Conservation (phyloP, 306 rosid species). For the Pueraria montana region DNA sequence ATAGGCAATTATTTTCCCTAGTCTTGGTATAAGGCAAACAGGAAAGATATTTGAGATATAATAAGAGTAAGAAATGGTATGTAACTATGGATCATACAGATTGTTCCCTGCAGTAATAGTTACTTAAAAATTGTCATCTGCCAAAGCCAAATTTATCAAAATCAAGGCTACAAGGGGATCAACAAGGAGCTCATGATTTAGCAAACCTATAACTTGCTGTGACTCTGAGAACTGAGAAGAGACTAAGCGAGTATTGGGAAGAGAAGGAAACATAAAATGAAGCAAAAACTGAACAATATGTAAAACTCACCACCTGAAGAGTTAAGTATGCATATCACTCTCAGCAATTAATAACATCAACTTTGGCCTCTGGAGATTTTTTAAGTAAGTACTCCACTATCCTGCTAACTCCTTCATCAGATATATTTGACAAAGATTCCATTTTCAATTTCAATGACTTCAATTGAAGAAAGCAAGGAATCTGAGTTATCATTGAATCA, state of each 20-base stretch:
- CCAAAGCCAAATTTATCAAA: background rate
- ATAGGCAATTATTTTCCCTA: background rate
- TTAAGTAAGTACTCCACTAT: slow-evolving; percentile 33
- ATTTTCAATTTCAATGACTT: slow-evolving; percentile 15
- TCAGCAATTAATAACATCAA: slow-evolving; percentile 22
- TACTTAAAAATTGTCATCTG: background rate
- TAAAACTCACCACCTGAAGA: background rate
- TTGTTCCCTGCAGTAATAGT: background rate
- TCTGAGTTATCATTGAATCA: background rate
- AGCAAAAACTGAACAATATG: background rate
- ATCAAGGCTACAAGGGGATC: background rate
- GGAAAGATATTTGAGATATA: too few species aligned
- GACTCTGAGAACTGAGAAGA: background rate
- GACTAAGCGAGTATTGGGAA: background rate
- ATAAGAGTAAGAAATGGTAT: too few species aligned
- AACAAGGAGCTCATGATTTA: slow-evolving; percentile 21
- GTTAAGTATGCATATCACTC: background rate
- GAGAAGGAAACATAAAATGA: slow-evolving; percentile 1
- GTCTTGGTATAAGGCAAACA: background rate
- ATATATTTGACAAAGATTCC: background rate
- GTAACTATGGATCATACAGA: background rate
- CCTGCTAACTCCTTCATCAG: slow-evolving; percentile 2
- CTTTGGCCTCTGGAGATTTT: slow-evolving; percentile 36
- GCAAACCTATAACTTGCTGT: background rate
- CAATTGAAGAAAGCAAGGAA: slow-evolving; percentile 29